A percentile compares a stretch with the other conserved stretches of the same genome.
These are phyloP conservation scores for Populus simonii DNA, from an alignment of 345 rosid genomes.

Conservation along the genomic window DNA sequence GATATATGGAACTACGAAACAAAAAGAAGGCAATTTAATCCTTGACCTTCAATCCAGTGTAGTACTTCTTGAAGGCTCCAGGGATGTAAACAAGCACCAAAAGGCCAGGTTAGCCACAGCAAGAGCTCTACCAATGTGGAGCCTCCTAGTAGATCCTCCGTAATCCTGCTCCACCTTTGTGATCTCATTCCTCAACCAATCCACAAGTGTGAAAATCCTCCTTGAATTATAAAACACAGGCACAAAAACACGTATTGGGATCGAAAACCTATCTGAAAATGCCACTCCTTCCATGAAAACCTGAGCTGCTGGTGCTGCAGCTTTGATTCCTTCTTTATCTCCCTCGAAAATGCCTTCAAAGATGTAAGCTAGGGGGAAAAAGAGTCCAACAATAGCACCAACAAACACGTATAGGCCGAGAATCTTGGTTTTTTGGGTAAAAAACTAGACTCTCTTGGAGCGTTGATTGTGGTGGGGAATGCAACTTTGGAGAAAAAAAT, in stretches of 20 bases:
- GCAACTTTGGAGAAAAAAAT: constrained; percentile 51
- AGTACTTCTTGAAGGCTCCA: constrained; percentile 67
- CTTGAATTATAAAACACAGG: constrained; percentile 73
- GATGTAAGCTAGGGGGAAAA: constrained; percentile 66
- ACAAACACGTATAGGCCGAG: constrained; percentile 47
- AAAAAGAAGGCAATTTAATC: not conserved
- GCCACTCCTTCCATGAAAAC: constrained; percentile 87
- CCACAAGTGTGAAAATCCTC: constrained; percentile 59
- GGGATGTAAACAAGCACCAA: constrained; percentile 83
- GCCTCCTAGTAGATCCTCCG: constrained; percentile 41
- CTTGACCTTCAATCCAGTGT: constrained; percentile 31
- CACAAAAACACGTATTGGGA: constrained; percentile 67
- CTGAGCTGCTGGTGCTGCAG: constrained; percentile 76
- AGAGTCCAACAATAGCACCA: constrained; percentile 56
- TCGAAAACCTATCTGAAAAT: constrained; percentile 52
- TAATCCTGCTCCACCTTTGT: constrained; percentile 22
- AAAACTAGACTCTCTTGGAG: constrained; percentile 35
- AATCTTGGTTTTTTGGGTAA: constrained; percentile 36
- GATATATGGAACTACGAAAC: not conserved
- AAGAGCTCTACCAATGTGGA: constrained; percentile 53
- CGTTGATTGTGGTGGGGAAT: constrained; percentile 41
- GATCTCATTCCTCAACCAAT: constrained; percentile 62
- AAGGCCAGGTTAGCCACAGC: constrained; percentile 67
- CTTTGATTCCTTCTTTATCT: constrained; percentile 61
- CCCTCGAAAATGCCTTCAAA: constrained; percentile 69